phyloP scores from a whole-genome alignment of 768 basidiomycete species.

The Mrakia blollopis region DNA sequence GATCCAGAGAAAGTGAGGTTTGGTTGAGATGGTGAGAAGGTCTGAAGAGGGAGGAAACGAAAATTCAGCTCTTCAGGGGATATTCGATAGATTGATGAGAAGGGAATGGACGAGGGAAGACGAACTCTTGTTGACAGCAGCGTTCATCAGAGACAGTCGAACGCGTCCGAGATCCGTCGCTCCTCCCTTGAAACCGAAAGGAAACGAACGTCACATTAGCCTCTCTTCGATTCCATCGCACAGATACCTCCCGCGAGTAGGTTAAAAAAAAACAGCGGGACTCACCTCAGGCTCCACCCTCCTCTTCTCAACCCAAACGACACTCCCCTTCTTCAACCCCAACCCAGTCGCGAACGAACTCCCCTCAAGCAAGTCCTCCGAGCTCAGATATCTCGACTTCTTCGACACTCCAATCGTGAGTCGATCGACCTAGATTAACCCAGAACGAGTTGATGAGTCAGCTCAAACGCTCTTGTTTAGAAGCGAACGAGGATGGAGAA shows the following conservation, averaged over 20 bases:
- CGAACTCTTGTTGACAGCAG: slow-evolving; percentile 61
- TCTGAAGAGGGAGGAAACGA: slow-evolving; percentile 48
- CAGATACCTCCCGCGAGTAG: no score
- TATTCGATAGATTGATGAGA: not conserved
- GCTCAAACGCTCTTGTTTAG: not conserved
- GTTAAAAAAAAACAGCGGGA: no score
- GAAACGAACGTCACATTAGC: not conserved
- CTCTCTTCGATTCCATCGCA: slow-evolving; percentile 1
- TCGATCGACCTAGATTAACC: slow-evolving; percentile 38
- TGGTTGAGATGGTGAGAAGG: slow-evolving; percentile 53
- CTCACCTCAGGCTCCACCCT: slow-evolving; percentile 43
- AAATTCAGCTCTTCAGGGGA: no score
- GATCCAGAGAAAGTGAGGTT: slow-evolving; percentile 87
- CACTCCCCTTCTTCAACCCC: slow-evolving; percentile 23
- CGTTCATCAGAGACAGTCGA: slow-evolving; percentile 59
- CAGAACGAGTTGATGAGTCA: not conserved
- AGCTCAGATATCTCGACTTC: not conserved
- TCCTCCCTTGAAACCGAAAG: slow-evolving; percentile 58
- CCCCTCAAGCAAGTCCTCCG: not conserved
- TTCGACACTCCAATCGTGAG: slow-evolving; percentile 36
- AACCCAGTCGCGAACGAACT: not conserved
- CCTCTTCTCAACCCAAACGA: slow-evolving; percentile 43
- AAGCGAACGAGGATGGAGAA: not conserved
- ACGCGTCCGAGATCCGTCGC: slow-evolving; percentile 73
- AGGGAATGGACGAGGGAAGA: not conserved